These are phyloP conservation scores for Staphylotrichum longicolle DNA, from an alignment of 495 filamentous ascomycete species.

Conservation along the genomic window DNA sequence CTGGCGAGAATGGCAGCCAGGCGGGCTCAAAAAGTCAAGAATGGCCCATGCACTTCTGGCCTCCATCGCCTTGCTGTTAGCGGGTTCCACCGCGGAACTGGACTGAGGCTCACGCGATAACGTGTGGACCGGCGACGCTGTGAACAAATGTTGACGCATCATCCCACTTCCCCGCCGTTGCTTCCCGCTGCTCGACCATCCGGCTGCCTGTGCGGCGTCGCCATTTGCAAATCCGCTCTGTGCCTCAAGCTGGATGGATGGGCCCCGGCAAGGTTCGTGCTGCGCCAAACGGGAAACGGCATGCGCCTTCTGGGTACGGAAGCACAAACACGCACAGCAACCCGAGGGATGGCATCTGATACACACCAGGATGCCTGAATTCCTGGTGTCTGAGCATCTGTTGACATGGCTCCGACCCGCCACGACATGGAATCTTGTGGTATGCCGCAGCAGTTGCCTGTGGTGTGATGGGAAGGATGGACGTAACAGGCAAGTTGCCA, in stretches of 20 bases:
- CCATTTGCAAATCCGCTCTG: neutral
- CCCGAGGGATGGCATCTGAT: conserved; percentile 8
- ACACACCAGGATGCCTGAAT: neutral
- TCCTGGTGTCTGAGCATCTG: neutral
- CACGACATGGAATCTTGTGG: neutral
- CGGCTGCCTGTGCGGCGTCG: conserved; percentile 3
- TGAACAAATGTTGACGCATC: too few species aligned
- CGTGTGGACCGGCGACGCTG: neutral
- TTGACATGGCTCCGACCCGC: neutral
- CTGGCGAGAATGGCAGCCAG: neutral
- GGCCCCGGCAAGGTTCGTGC: neutral
- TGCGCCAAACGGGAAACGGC: neutral
- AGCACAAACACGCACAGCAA: neutral
- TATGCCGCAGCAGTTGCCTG: neutral
- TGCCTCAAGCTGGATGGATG: neutral
- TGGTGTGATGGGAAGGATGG: conserved; percentile 4
- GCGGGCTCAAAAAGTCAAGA: neutral
- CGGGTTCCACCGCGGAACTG: conserved; percentile 6
- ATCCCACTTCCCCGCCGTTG: neutral
- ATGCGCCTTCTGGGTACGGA: neutral
- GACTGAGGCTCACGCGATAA: neutral
- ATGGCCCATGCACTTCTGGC: conserved; percentile 1
- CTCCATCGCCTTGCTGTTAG: neutral
- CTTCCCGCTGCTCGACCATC: neutral
- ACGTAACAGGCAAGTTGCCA: neutral